Conservation (phyloP, 768 basidiomycete species). For the Agaricus sinodeliciosus region DNA sequence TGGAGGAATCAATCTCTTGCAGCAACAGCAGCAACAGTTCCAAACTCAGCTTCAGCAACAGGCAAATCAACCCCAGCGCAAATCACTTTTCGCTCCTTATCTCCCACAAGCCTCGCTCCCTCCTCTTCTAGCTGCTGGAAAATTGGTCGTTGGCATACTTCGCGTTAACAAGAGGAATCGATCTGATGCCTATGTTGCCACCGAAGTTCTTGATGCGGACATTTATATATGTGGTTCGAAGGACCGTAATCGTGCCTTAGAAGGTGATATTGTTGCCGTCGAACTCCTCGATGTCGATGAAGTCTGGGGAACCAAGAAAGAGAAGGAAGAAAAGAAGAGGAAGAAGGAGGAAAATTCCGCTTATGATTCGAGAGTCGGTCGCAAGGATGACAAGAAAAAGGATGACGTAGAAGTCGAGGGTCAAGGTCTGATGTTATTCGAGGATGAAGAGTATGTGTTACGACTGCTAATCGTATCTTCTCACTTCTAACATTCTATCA, state of each 20-base stretch:
- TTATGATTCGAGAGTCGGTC: constrained; percentile 74
- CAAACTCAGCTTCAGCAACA: constrained; percentile 94
- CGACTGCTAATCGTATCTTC: neutral
- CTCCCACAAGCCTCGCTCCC: constrained; percentile 96
- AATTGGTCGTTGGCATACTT: constrained; percentile 93
- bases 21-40: constrained; percentile 93
- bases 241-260: constrained; percentile 95
- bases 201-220: constrained; percentile 96
- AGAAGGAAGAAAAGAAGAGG: constrained; percentile 99
- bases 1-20: constrained; percentile 77
- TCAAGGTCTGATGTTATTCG: constrained; percentile 92
- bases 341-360: constrained; percentile 99
- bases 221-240: constrained; percentile 99
- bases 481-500: constrained; percentile 20
- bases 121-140: constrained; percentile 92
- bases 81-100: constrained; percentile 97
- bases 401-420: constrained; percentile 99
- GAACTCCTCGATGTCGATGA: constrained; percentile 97
- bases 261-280: constrained; percentile 97
- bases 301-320: constrained; percentile 98
- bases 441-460: constrained; percentile 82
- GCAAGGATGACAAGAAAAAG: constrained; percentile 99
- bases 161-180: constrained; percentile 98
- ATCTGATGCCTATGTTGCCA: constrained; percentile 97
- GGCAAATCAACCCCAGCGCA: constrained; percentile 88